Evolutionary conservation across 2,329 filamentous ascomycete species (phyloP).

Genomic region (Meredithiella fracta): DNA sequence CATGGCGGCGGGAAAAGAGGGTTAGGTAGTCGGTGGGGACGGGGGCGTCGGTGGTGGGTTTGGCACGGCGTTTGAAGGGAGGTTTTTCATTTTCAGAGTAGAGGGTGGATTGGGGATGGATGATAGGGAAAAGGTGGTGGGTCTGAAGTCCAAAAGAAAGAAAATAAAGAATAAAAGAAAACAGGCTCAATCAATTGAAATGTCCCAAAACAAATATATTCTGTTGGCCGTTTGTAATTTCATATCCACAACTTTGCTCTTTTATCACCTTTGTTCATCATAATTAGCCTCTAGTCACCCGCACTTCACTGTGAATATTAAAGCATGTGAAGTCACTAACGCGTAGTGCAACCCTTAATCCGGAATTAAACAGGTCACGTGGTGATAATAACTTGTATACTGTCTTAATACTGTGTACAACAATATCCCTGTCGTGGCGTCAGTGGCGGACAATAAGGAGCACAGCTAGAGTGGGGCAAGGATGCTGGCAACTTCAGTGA

Average conservation of each 20-base stretch:
- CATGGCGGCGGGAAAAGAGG: constrained; percentile 35
- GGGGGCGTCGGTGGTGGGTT: constrained; percentile 14
- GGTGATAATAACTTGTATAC: too few relatives aligned
- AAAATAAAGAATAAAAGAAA: not conserved
- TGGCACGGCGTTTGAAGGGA: constrained; percentile 30
- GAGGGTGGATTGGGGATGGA: not conserved
- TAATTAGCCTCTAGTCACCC: too few relatives aligned
- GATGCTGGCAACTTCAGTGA: not conserved
- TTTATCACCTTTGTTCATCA: too few relatives aligned
- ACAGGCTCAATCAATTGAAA: not conserved
- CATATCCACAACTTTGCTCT: too few relatives aligned
- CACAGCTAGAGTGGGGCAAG: not conserved
- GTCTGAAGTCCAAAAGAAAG: too few relatives aligned
- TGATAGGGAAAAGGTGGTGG: not conserved
- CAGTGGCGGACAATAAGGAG: not conserved
- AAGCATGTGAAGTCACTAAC: too few relatives aligned
- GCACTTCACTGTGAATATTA: too few relatives aligned
- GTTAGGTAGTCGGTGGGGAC: constrained; percentile 19
- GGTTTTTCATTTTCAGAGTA: constrained; percentile 21
- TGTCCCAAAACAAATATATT: not conserved
- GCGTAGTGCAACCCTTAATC: too few relatives aligned
- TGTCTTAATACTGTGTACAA: not conserved
- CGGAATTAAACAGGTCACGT: too few relatives aligned
- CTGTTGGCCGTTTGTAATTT: not conserved
- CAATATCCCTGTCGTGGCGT: too few relatives aligned